phyloP scores from a whole-genome alignment of 164 flowering plant genomes.

The Stephania yunnanensis region DNA sequence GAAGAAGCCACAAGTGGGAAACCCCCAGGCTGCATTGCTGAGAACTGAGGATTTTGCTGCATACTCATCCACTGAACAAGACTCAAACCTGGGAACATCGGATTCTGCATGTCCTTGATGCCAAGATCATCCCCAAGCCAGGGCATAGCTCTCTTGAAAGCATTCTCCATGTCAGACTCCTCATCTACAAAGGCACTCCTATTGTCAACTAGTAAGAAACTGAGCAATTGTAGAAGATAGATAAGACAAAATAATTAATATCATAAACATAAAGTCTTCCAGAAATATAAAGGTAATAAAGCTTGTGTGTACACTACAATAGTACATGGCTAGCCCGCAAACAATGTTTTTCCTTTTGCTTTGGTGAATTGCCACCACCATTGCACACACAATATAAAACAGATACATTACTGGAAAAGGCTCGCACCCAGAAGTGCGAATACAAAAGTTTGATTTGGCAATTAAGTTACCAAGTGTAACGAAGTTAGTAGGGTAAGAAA shows the following conservation, averaged over 20 bases:
- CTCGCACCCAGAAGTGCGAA: not conserved
- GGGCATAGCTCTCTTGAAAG: conserved; percentile 84
- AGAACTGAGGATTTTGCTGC: conserved; percentile 76
- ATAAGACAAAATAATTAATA: not conserved
- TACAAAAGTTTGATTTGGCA: not conserved
- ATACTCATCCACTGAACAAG: conserved; percentile 96
- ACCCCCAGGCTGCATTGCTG: conserved; percentile 56
- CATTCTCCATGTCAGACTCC: conserved; percentile 69
- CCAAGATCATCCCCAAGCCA: conserved; percentile 86
- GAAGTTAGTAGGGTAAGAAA: no score
- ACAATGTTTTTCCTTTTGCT: not conserved
- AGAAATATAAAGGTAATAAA: no score
- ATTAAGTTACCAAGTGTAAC: not conserved
- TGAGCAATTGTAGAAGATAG: conserved; percentile 1
- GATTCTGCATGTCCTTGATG: conserved; percentile 61
- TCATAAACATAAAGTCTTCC: no score
- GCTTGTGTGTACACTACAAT: no score
- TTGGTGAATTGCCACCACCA: not conserved
- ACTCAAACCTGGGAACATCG: conserved; percentile 80
- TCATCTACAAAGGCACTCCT: conserved; percentile 52
- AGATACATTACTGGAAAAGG: not conserved
- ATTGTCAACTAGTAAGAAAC: conserved; percentile 19
- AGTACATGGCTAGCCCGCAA: not conserved
- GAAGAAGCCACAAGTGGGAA: conserved; percentile 54
- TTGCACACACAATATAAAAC: not conserved